Conservation (phyloP, 1,284 basidiomycete species). For the Xerocomus amazonicus region DNA sequence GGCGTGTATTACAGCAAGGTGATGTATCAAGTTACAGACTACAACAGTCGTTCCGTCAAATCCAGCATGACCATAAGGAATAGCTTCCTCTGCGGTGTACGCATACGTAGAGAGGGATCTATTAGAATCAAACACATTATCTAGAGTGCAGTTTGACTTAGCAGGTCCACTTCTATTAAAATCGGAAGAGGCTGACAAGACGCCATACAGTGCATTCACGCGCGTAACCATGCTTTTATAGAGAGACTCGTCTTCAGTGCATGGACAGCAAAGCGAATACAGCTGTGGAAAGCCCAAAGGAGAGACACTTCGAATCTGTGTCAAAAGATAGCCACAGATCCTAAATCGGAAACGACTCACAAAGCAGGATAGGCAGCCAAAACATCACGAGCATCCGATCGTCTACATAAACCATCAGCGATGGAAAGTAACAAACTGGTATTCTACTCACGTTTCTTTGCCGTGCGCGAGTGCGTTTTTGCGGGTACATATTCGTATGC, state of each 20-base stretch:
- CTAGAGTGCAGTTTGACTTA: conserved; percentile 1
- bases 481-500: conserved; percentile 61
- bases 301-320: conserved; percentile 51
- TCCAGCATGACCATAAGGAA: conserved; percentile 20
- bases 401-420: conserved; percentile 44
- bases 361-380: conserved; percentile 87
- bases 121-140: conserved; percentile 4
- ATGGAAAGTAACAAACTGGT: neutral
- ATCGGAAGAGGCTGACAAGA: conserved; percentile 3
- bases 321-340: conserved; percentile 21
- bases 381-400: conserved; percentile 92
- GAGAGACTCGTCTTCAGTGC: conserved; percentile 50
- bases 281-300: conserved; percentile 61
- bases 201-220: conserved; percentile 23
- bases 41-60: conserved; percentile 15
- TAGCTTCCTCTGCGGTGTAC: neutral
- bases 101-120: neutral
- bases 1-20: conserved; percentile 17
- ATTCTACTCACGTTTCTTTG: conserved; percentile 64
- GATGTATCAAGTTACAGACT: conserved; percentile 19
- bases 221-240: conserved; percentile 42
- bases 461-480: conserved; percentile 48
- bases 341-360: conserved; percentile 44
- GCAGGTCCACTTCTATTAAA: neutral
- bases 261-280: conserved; percentile 54